These are phyloP conservation scores for Stemphylium lycopersici DNA, from an alignment of 2,329 filamentous ascomycete genomes.

Conservation along the genomic window DNA sequence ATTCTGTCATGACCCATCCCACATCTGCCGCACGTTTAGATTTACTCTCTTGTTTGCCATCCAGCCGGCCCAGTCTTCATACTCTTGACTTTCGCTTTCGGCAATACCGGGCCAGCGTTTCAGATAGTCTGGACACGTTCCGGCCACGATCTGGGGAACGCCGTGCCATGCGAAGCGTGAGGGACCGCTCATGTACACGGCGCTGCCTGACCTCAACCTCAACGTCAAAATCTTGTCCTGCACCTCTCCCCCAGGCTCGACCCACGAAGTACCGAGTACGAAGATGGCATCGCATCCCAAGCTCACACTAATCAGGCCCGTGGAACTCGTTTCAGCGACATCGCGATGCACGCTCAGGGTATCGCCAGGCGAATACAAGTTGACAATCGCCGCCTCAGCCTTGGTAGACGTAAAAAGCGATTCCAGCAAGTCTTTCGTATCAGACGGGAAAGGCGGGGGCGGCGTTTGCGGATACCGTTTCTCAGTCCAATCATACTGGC, in stretches of 20 bases:
- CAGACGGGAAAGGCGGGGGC: slow-evolving; percentile 75
- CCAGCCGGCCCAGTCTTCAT: slow-evolving; percentile 80
- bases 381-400: slow-evolving; percentile 90
- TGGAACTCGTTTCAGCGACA: slow-evolving; percentile 82
- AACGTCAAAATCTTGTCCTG: slow-evolving; percentile 31
- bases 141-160: slow-evolving; percentile 82
- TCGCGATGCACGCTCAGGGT: slow-evolving; percentile 93
- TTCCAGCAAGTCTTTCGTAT: slow-evolving; percentile 72
- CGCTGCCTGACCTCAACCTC: slow-evolving; percentile 79
- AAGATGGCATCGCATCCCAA: slow-evolving; percentile 91
- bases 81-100: slow-evolving; percentile 50
- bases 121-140: slow-evolving; percentile 78
- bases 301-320: slow-evolving; percentile 81
- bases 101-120: slow-evolving; percentile 71
- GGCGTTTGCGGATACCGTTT: slow-evolving; percentile 75
- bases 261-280: slow-evolving; percentile 64
- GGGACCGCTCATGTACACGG: slow-evolving; percentile 82
- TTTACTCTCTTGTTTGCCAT: slow-evolving; percentile 89
- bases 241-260: slow-evolving; percentile 12
- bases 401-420: slow-evolving; percentile 76
- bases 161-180: slow-evolving; percentile 94
- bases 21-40: slow-evolving; percentile 91
- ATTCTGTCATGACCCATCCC: slow-evolving; percentile 46
- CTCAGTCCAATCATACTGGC: slow-evolving; percentile 94
- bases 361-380: slow-evolving; percentile 89